A percentile compares a stretch with the other conserved stretches of the same genome.
Conservation (phyloP, 2,329 filamentous ascomycete species). For the Raffaelea arxii region DNA sequence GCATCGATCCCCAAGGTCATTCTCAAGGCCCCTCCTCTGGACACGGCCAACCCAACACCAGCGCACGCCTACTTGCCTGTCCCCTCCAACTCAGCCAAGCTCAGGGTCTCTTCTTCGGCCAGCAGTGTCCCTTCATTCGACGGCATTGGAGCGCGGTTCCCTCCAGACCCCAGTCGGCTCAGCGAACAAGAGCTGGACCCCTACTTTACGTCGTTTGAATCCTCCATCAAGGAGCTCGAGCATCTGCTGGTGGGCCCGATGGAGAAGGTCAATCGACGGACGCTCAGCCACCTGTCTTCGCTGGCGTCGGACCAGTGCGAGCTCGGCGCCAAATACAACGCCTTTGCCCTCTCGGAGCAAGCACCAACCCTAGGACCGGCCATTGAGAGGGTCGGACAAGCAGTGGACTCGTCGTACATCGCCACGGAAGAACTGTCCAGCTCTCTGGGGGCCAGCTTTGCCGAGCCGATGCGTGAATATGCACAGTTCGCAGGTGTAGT, state of each 20-base stretch:
- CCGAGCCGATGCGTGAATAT: slow-evolving; percentile 95
- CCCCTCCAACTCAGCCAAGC: slow-evolving; percentile 74
- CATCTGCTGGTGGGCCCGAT: slow-evolving; percentile 81
- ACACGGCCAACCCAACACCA: slow-evolving; percentile 82
- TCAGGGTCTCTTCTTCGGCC: slow-evolving; percentile 49
- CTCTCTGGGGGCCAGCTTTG: slow-evolving; percentile 84
- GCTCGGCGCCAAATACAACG: slow-evolving; percentile 91
- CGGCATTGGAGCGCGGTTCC: slow-evolving; percentile 52
- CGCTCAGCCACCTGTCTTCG: slow-evolving; percentile 73
- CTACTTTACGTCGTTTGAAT: slow-evolving; percentile 90
- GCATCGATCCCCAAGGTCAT: slow-evolving; percentile 89
- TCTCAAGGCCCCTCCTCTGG: slow-evolving; percentile 87
- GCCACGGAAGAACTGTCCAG: slow-evolving; percentile 85
- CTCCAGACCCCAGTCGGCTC: slow-evolving; percentile 63
- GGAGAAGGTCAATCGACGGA: slow-evolving; percentile 90
- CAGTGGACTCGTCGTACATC: slow-evolving; percentile 91
- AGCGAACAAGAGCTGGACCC: slow-evolving; percentile 88
- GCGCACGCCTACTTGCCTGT: slow-evolving; percentile 84
- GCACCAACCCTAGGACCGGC: slow-evolving; percentile 81
- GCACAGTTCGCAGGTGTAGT: slow-evolving; percentile 96
- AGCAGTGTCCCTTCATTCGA: slow-evolving; percentile 3
- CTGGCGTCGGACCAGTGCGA: slow-evolving; percentile 84
- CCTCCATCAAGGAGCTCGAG: slow-evolving; percentile 86
- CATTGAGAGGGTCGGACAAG: slow-evolving; percentile 90
- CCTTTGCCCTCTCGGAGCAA: slow-evolving; percentile 89